Base-by-base conservation (phyloP, 2,329 filamentous ascomycete genomes). In the Curvularia lunata region DNA sequence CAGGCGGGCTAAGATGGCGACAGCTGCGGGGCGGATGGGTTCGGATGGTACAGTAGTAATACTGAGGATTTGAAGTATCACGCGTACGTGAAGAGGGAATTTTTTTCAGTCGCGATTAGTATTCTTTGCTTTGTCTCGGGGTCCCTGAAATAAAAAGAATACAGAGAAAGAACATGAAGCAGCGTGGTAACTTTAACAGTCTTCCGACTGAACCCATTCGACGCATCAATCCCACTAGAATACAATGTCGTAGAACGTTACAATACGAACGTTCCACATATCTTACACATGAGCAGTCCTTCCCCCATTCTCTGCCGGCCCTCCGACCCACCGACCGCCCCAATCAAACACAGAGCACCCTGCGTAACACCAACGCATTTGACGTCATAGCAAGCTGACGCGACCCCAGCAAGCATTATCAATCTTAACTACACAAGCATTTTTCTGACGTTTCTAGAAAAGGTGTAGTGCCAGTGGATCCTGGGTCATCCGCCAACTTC, bases 1-100 rank as follows among this genome's bases (percentile, higher is more conserved):
- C 10, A 30, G 30, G 27, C 38, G 41, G 48, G 40, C 38, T 25
- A 12, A 19, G 21, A 19, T 51, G 38, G 59, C 42, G 48, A 49
- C 16, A 30, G 55, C 21, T 54, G 59, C 56, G 59, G 59, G 56
- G 56, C 59, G 59, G 59, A 59, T 42, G 18, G 51, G 37, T 43
- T 53, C 51, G 52, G 56, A 59, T 47, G 41, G 18, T 23, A 53
- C 48, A 32, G 32, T 9, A 49, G 47, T 28, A 38, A 48, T 38
- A 30, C 9, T 38, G 16, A 9, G 25, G 47, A 38, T 49, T 49
- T 16, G 47, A 38, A 16, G 47, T 3, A 47, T 40, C 34, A 49
- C 23, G 32, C 34, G 47, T 12, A 37, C 18, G 34, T 16, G 34
- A 37, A 37, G 6, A 18, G 13, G 9, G 9, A n/a, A 9, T 18